These are phyloP conservation scores for Pyrenula aspistea DNA, from an alignment of 495 filamentous ascomycete species.

Conservation along the genomic window DNA sequence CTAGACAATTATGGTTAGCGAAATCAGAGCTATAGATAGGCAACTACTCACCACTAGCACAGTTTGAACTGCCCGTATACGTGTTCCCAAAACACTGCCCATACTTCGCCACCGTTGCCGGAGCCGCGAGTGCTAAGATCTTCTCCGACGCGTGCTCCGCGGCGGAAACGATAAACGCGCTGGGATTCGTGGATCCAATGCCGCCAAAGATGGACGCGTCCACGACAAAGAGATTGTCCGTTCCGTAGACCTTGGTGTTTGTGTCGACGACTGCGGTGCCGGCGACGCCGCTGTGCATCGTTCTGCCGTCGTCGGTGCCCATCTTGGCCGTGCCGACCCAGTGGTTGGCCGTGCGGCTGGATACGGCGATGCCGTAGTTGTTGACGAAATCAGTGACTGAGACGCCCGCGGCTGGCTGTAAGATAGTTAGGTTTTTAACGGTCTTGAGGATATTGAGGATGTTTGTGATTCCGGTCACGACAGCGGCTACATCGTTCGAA, in stretches of 20 bases:
- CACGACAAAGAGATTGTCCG: constrained; percentile 42
- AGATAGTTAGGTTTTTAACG: constrained; percentile 38
- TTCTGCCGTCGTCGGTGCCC: constrained; percentile 47
- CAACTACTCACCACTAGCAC: background rate
- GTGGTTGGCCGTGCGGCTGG: constrained; percentile 49
- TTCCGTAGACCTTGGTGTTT: constrained; percentile 55
- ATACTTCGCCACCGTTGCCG: background rate
- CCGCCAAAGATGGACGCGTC: background rate
- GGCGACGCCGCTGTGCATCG: constrained; percentile 7
- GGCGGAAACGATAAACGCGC: background rate
- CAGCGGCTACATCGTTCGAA: constrained; percentile 32
- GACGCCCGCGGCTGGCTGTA: constrained; percentile 30
- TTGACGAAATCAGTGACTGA: constrained; percentile 43
- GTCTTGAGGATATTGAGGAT: constrained; percentile 40
- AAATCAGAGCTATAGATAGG: background rate
- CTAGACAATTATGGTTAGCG: background rate
- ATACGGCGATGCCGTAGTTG: constrained; percentile 31
- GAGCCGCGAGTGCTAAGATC: background rate
- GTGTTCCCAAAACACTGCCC: background rate
- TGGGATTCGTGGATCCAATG: background rate
- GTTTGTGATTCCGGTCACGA: constrained; percentile 43
- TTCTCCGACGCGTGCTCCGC: background rate
- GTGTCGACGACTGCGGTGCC: constrained; percentile 53
- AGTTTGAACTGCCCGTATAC: background rate
- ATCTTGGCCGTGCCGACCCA: constrained; percentile 56